Evolutionary conservation across 2,329 filamentous ascomycete species (phyloP).

Genomic region (Capronia coronata): DNA sequence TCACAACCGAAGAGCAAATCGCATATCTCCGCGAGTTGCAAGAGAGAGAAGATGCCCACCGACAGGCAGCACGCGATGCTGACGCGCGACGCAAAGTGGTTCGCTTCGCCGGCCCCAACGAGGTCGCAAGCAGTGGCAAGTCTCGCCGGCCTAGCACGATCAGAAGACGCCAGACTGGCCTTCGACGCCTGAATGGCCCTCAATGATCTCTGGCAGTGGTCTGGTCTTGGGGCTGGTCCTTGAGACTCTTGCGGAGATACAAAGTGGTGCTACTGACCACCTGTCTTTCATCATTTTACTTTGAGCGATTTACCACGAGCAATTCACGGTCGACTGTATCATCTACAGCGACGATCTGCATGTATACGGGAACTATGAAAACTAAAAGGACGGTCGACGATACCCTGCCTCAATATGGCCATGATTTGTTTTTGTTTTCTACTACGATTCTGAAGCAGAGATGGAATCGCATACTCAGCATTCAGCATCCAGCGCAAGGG

Average conservation of each 20-base stretch:
- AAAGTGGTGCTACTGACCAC: no score
- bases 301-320: background rate
- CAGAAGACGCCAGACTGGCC: slow-evolving; percentile 15
- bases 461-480: background rate
- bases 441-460: no score
- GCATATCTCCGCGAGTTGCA: slow-evolving; percentile 26
- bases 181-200: slow-evolving; percentile 22
- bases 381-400: slow-evolving; percentile 10
- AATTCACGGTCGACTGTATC: background rate
- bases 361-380: background rate
- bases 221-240: slow-evolving; percentile 10
- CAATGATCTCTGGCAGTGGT: slow-evolving; percentile 12
- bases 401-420: slow-evolving; percentile 15
- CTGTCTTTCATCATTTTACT: no score
- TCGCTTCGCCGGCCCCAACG: slow-evolving; percentile 20
- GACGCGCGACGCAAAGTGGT: slow-evolving; percentile 22
- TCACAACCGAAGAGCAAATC: slow-evolving; percentile 29
- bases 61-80: slow-evolving; percentile 13
- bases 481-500: no score
- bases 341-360: slow-evolving; percentile 8
- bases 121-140: slow-evolving; percentile 12
- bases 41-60: slow-evolving; percentile 24
- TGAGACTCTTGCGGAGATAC: background rate
- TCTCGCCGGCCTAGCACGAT: slow-evolving; percentile 19
- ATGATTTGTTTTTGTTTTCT: background rate